These are phyloP conservation scores for Canariomyces notabilis DNA, from an alignment of 2,329 filamentous ascomycete species.

Conservation along the genomic window DNA sequence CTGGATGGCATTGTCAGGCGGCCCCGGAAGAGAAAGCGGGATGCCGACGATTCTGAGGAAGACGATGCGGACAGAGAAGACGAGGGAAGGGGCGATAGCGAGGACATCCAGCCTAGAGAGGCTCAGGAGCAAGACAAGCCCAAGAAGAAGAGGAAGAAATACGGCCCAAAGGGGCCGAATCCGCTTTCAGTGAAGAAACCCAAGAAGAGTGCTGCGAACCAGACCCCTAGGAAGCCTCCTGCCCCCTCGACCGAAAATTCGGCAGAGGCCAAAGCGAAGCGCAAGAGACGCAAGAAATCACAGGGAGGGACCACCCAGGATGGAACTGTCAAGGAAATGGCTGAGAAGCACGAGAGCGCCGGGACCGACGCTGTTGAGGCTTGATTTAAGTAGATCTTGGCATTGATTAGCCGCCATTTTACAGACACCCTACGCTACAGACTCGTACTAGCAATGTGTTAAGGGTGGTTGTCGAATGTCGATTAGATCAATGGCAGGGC, in stretches of 20 bases:
- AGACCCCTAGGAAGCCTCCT: slow-evolving; percentile 20
- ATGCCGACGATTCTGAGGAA: slow-evolving; percentile 33
- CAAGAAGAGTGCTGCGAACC: slow-evolving; percentile 28
- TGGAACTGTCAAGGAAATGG: slow-evolving; percentile 5
- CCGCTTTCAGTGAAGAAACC: slow-evolving; percentile 33
- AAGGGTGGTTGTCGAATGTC: neutral
- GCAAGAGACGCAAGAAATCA: slow-evolving; percentile 25
- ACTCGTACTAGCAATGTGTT: no score
- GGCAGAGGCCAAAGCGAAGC: slow-evolving; percentile 26
- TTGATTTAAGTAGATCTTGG: neutral
- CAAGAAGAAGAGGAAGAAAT: slow-evolving; percentile 31
- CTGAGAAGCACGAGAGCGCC: slow-evolving; percentile 3
- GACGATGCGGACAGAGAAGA: slow-evolving; percentile 34
- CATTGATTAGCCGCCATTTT: neutral
- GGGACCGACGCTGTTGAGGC: slow-evolving; percentile 3
- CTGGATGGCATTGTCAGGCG: slow-evolving; percentile 32
- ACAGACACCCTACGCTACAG: no score
- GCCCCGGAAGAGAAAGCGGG: slow-evolving; percentile 47
- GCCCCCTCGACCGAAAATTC: slow-evolving; percentile 28
- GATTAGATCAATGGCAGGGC: neutral
- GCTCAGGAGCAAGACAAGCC: slow-evolving; percentile 22
- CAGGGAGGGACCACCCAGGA: slow-evolving; percentile 9
- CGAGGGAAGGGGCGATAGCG: slow-evolving; percentile 36
- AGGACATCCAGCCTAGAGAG: slow-evolving; percentile 33
- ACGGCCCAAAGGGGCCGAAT: slow-evolving; percentile 31